Conservation (phyloP, 768 basidiomycete species). For the Tubosaeta sp. region DNA sequence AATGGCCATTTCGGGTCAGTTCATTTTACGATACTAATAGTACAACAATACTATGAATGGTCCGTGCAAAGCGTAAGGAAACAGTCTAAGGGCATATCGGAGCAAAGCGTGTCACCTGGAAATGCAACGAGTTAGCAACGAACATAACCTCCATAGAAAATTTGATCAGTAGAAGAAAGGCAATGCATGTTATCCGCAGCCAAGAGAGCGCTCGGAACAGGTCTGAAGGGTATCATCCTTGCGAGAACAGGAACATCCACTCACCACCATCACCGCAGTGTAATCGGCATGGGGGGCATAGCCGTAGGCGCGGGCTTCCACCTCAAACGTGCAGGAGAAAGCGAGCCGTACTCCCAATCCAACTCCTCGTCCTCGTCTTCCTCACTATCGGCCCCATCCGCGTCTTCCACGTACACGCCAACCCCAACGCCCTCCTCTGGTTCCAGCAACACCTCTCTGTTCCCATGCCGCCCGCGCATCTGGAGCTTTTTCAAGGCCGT, state of each 20-base stretch:
- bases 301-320: slow-evolving; percentile 53
- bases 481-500: slow-evolving; percentile 71
- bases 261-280: slow-evolving; percentile 23
- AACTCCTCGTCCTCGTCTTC: slow-evolving; percentile 24
- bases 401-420: slow-evolving; percentile 75
- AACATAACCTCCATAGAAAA: slow-evolving; percentile 1
- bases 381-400: slow-evolving; percentile 39
- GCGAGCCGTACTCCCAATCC: slow-evolving; percentile 60
- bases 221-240: slow-evolving; percentile 72
- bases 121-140: slow-evolving; percentile 1
- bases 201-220: slow-evolving; percentile 59
- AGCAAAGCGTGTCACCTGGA: slow-evolving; percentile 1
- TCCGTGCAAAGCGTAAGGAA: neutral
- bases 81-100: neutral
- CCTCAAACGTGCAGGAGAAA: slow-evolving; percentile 43
- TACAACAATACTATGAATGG: neutral
- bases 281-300: slow-evolving; percentile 47
- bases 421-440: slow-evolving; percentile 70
- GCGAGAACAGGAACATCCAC: slow-evolving; percentile 16
- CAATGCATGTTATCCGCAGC: slow-evolving; percentile 63
- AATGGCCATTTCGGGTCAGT: slow-evolving; percentile 5
- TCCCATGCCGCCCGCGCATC: slow-evolving; percentile 38
- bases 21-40: neutral
- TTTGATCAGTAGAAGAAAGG: slow-evolving; percentile 43
- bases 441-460: slow-evolving; percentile 59